Conservation (phyloP, 225 moss, liverwort and hornwort genomes). For the Marchantia paleacea region DNA sequence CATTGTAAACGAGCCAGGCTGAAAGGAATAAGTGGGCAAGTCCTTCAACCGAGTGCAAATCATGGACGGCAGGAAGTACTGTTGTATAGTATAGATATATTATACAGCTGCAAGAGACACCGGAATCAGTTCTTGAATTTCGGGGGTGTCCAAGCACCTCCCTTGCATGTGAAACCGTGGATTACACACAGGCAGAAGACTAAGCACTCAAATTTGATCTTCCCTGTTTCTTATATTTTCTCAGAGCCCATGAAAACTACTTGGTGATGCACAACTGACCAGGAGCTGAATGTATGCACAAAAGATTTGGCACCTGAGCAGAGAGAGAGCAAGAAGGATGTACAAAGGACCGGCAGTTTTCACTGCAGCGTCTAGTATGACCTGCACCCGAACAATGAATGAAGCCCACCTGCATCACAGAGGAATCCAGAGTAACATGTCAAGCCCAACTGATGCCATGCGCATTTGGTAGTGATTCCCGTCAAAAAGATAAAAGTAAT, state of each 20-base stretch:
- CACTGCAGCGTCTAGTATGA: conserved; percentile 60
- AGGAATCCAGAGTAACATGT: background rate
- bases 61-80: conserved; percentile 66
- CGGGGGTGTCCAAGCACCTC: background rate
- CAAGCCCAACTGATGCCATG: background rate
- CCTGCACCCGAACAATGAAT: conserved; percentile 49
- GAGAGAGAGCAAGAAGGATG: conserved; percentile 71
- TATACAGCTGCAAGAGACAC: conserved; percentile 57
- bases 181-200: background rate
- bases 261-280: background rate
- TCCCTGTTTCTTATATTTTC: background rate
- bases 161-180: background rate
- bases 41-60: conserved; percentile 60
- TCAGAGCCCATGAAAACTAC: background rate
- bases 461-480: background rate
- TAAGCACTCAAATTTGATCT: background rate
- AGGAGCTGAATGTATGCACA: background rate
- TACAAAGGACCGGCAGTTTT: conserved; percentile 76
- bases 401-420: conserved; percentile 57
- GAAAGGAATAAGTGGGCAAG: conserved; percentile 63
- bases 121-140: background rate
- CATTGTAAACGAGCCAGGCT: conserved; percentile 68
- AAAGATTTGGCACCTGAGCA: conserved; percentile 56
- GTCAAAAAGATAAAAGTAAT: background rate
- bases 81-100: conserved; percentile 63